Percentiles rank a stretch among this genome's conserved stretches.
Conservation (phyloP, 2,329 filamentous ascomycete genomes). For the Tolypocladium capitatum region DNA sequence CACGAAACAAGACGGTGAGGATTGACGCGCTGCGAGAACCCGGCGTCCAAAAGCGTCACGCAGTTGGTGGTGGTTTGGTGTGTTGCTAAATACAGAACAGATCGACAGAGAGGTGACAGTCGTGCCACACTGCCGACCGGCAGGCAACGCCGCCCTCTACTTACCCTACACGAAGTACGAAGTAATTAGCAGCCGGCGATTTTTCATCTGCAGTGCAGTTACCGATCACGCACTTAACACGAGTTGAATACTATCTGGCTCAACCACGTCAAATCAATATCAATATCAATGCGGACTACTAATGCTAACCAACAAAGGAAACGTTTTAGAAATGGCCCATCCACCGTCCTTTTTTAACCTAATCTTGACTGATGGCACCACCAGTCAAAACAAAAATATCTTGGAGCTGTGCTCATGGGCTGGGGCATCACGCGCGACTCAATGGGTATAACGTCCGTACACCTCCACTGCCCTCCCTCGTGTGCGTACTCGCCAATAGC, state of each 20-base stretch:
- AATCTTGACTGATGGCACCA: not conserved
- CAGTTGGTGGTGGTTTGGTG: too few species aligned
- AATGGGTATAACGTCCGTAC: conserved; percentile 8
- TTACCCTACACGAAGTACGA: too few species aligned
- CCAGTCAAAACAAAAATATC: not conserved
- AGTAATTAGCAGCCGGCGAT: too few species aligned
- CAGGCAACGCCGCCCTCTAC: too few species aligned
- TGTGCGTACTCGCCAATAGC: conserved; percentile 1
- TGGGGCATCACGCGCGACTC: not conserved
- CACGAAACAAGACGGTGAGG: too few species aligned
- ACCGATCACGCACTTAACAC: too few species aligned
- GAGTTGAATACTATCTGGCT: too few species aligned
- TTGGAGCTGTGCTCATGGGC: not conserved
- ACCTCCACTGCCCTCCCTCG: not conserved
- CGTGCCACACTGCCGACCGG: not conserved
- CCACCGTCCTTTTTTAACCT: not conserved
- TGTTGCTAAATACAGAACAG: not conserved
- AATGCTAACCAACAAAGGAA: not conserved
- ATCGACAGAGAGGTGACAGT: not conserved
- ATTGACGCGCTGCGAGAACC: too few species aligned
- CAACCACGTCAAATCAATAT: too few species aligned
- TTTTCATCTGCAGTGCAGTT: too few species aligned
- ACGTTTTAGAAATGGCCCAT: not conserved
- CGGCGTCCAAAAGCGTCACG: too few species aligned
- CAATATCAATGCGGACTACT: not conserved